Evolutionary conservation across 163 green algal genomes (phyloP).

Genomic region (Scenedesmus sp.): DNA sequence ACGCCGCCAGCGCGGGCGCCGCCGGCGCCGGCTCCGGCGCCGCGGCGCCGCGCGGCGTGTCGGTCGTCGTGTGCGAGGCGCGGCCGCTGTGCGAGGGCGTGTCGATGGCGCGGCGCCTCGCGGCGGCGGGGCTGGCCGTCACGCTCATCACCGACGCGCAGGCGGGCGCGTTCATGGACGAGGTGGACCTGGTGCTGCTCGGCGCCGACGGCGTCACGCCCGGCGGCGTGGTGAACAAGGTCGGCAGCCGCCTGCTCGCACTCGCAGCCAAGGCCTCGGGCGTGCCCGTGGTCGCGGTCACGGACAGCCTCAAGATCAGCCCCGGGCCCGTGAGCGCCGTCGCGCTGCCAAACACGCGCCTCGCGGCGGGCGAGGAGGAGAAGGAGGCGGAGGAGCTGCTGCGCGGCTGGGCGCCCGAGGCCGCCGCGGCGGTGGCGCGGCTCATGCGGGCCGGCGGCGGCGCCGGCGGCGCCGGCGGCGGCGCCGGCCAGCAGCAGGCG

Average conservation of each 20-base stretch:
- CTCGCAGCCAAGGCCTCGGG: conserved; percentile 40
- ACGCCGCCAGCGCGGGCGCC: background rate
- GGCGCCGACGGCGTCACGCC: conserved; percentile 50
- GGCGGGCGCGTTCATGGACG: conserved; percentile 42
- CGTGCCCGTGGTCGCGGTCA: conserved; percentile 47
- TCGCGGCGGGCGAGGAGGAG: conserved; percentile 31
- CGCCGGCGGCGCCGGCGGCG: background rate
- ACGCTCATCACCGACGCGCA: conserved; percentile 61
- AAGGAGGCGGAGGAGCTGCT: conserved; percentile 18
- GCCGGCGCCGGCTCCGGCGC: background rate
- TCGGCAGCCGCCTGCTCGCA: conserved; percentile 49
- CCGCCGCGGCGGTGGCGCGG: conserved; percentile 9
- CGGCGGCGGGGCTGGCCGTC: conserved; percentile 35
- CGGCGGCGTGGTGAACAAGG: conserved; percentile 51
- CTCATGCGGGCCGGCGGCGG: background rate
- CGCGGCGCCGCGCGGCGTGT: conserved; percentile 14
- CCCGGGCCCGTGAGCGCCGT: conserved; percentile 35
- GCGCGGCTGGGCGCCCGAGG: conserved; percentile 2
- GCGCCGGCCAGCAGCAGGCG: background rate
- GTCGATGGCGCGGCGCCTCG: conserved; percentile 27
- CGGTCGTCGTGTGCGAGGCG: conserved; percentile 50
- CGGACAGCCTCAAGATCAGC: conserved; percentile 48
- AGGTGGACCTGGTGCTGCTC: conserved; percentile 52
- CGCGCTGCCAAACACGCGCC: conserved; percentile 18
- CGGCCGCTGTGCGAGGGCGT: conserved; percentile 59